Base-by-base conservation (phyloP, 164 flowering plant species). In the Vitis cinerea region DNA sequence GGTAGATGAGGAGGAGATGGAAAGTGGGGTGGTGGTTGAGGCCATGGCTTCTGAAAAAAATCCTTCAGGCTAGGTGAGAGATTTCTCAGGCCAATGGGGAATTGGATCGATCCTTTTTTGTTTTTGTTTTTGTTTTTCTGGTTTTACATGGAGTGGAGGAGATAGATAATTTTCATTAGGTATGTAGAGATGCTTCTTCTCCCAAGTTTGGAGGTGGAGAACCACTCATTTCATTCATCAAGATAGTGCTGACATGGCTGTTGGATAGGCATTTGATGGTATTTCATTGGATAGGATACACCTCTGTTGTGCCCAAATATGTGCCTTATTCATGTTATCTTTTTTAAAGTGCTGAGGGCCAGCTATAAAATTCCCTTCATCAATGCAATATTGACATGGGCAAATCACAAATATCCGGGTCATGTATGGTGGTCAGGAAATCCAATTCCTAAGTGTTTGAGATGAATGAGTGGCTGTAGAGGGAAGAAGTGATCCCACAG, bases 1-100 rank as follows among this genome's bases (percentile, higher is more conserved):
- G 56, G 89, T 63, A 17, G 94, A 76, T 0, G 93, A 79, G 61
- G 90, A 81, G 14, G 92, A 75, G 54, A 87, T 47, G 0, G 91
- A 65, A 14, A 86, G 80, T 15, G 87, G 52, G 61, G 84, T 52
- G 62, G 91, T 79, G 51, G 82, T 57, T 59, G 88, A 75, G 56
- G 89, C 85, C 85, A 83, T 82, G 69, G 62, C 67, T 77, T 8
- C 7, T 31, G 27, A 57, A 27, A 37, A 37, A 37, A 4, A 37
- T 37, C 44, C 44, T 37, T 37, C 7, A 37, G 7, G 44, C 44
- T 37, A 37, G 44, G 27, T 8, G 52, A 56, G 49, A 67, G 65
- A 23, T 47, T 1, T 53, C 10, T 59, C 61, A 63, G 61, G 64
- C 61, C 68, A 55, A 47, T 50, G 13, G 13, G 54, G 54, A 57